Evolutionary conservation across 169 alveolate species (phyloP), one percentile per base, ranked within the genome.

Genomic region (Babesia gibsoni): DNA sequence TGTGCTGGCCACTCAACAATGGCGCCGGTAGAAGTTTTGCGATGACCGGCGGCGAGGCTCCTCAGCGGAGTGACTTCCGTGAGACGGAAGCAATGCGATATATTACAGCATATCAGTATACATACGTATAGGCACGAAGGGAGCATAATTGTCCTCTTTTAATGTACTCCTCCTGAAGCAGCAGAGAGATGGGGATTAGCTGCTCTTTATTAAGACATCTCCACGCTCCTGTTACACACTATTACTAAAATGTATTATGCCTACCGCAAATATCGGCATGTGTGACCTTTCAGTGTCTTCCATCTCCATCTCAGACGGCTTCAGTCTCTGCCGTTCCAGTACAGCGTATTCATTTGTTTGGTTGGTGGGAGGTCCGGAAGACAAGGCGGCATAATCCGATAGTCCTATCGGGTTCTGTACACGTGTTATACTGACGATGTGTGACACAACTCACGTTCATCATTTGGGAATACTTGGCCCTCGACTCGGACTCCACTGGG

Each of bases 1-100:
- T 83, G 84, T 22, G 95, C 95, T 1, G 95, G 95, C n/a, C 91
- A 87, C 36, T 52, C 83, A 5, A 75, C 52, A 2, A 61, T 12
- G 14, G 72, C 72, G 45, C 48, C 23, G 6, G 43, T 22, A 12
- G 23, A 30, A 8, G n/a, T 46, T n/a, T 61, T 61, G 72, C 72
- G 72, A 42, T 43, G 18, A 0, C 4, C 20, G 0, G 41, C 37
- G 12, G 36, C 32, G 37, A 27, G 25, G 37, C 20, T 18, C 20
- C 9, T 3, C 72, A 42, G 18, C 36, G 45, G 20, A n/a, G 72
- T 5, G 56, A 30, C 43, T 43, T 46, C 33, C 58, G 30, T 46
- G 22, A 12, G 22, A 7, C 42, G 46, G 58, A 61, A 61, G 50
- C 61, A 56, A 3, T 20, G 4, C 14, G 58, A 3, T 0, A 2